These are phyloP conservation scores for Scleroderma bovista DNA, from an alignment of 768 basidiomycete genomes.

Conservation along the genomic window DNA sequence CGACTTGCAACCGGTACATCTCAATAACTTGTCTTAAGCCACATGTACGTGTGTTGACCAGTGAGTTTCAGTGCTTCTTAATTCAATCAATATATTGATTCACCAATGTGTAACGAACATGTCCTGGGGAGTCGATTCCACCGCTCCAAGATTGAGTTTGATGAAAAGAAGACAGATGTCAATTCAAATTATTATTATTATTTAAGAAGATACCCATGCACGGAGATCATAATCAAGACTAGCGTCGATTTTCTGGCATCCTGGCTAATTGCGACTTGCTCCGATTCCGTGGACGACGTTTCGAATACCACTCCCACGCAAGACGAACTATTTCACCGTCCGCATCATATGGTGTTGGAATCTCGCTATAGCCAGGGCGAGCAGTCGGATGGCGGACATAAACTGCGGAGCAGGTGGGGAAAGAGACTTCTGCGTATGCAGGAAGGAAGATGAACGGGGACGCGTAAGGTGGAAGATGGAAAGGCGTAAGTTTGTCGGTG, in stretches of 20 bases:
- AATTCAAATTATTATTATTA: background rate
- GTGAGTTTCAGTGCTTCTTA: too few species aligned
- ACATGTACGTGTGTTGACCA: too few species aligned
- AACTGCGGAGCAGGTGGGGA: constrained; percentile 82
- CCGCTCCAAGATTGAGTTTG: too few species aligned
- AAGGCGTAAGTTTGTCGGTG: constrained; percentile 49
- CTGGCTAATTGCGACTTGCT: constrained; percentile 56
- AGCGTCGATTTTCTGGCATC: constrained; percentile 58
- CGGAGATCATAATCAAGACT: background rate
- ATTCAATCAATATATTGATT: too few species aligned
- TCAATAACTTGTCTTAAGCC: too few species aligned
- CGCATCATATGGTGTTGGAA: constrained; percentile 93
- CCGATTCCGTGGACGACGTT: constrained; percentile 61
- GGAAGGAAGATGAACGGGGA: constrained; percentile 93
- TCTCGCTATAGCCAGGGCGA: constrained; percentile 91
- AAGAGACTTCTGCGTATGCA: constrained; percentile 82
- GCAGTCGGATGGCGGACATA: constrained; percentile 97
- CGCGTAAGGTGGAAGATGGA: constrained; percentile 82
- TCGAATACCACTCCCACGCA: constrained; percentile 94
- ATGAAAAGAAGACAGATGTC: background rate
- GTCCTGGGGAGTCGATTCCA: too few species aligned
- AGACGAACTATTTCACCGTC: constrained; percentile 89
- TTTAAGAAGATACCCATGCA: background rate
- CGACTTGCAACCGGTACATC: too few species aligned
- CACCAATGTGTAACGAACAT: too few species aligned